Conservation (phyloP, 345 rosid species). For the Psidium guajava region DNA sequence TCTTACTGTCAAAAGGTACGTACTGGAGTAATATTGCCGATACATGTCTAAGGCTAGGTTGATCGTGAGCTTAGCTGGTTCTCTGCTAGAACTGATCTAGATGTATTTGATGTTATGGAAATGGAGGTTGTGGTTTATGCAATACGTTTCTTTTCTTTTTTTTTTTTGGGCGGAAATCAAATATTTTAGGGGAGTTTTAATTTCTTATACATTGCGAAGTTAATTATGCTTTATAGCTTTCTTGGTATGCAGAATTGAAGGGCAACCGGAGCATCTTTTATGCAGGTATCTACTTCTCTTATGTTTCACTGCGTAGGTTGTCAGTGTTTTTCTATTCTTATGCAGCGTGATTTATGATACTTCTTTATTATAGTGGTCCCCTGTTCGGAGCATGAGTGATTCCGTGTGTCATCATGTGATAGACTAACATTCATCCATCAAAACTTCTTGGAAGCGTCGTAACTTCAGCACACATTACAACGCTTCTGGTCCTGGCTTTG, state of each 20-base stretch:
- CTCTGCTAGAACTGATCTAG: background rate
- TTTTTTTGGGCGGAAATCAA: background rate
- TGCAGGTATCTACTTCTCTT: slow-evolving; percentile 40
- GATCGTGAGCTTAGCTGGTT: background rate
- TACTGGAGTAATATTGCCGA: background rate
- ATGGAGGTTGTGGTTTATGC: background rate
- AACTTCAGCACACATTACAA: background rate
- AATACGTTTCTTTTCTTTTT: background rate
- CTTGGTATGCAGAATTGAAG: slow-evolving; percentile 53
- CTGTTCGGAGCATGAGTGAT: background rate
- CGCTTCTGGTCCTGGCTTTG: background rate
- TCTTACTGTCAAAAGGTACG: slow-evolving; percentile 62
- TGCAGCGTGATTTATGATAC: too few relatives aligned
- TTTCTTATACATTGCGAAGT: background rate
- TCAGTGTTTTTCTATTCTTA: background rate
- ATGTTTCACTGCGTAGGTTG: background rate
- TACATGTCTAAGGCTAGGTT: background rate
- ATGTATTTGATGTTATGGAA: background rate
- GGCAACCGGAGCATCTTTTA: slow-evolving; percentile 55
- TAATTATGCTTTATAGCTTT: background rate
- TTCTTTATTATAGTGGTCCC: background rate
- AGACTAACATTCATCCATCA: background rate
- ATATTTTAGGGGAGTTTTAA: background rate
- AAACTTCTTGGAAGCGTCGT: background rate
- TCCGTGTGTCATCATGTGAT: background rate